A percentile compares a stretch with the other conserved stretches of the same genome.
Evolutionary conservation across 257 asterid genomes (phyloP).

Genomic region (Solanum tacnaense): DNA sequence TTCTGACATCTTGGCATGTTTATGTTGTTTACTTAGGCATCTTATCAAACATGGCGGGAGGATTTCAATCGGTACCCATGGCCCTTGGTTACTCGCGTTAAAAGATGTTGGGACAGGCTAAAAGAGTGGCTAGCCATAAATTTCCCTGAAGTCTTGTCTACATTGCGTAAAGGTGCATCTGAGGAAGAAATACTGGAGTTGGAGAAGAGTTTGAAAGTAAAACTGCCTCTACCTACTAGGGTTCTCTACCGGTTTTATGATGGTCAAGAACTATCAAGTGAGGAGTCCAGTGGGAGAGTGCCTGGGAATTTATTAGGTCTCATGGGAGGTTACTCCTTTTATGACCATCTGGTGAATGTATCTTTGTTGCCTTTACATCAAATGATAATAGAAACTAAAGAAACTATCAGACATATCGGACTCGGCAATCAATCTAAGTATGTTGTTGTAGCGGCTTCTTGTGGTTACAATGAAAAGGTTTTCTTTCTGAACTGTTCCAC

Average conservation of each 20-base stretch:
- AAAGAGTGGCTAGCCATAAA: conserved; percentile 54
- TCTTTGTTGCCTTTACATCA: conserved; percentile 58
- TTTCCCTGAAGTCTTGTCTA: conserved; percentile 66
- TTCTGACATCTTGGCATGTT: not conserved
- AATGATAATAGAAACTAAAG: conserved; percentile 35
- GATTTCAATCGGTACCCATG: conserved; percentile 71
- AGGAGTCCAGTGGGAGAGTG: conserved; percentile 17
- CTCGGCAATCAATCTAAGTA: conserved; percentile 26
- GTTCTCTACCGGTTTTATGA: conserved; percentile 74
- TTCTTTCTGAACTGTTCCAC: conserved; percentile 64
- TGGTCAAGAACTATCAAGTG: conserved; percentile 55
- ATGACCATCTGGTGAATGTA: conserved; percentile 69
- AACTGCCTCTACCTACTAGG: conserved; percentile 81
- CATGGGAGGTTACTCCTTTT: conserved; percentile 80
- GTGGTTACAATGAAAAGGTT: conserved; percentile 40
- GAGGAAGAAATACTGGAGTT: conserved; percentile 53
- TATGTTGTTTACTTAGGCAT: conserved; percentile 33
- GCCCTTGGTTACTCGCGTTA: conserved; percentile 67
- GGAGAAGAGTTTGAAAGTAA: conserved; percentile 52
- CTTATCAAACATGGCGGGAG: conserved; percentile 70
- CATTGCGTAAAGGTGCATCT: conserved; percentile 66
- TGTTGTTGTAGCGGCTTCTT: conserved; percentile 64
- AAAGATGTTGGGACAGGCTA: conserved; percentile 58
- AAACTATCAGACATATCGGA: conserved; percentile 23
- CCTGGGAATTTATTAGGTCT: conserved; percentile 56